Percentiles rank a stretch among this genome's conserved stretches.
Evolutionary conservation across 164 flowering plant species (phyloP).

Genomic region (Buxus sempervirens): DNA sequence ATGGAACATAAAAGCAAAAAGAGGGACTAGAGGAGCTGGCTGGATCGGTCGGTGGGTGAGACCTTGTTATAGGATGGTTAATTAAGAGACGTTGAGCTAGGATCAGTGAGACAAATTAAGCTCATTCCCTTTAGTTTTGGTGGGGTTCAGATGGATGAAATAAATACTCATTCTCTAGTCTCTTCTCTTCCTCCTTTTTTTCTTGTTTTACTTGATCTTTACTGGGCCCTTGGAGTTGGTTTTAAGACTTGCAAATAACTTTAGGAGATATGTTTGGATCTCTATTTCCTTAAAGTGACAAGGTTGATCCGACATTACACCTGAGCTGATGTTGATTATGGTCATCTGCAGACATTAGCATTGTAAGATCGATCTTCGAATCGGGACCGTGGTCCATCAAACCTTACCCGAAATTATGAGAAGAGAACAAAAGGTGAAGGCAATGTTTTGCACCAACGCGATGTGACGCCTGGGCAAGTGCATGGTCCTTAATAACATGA

Average conservation of each 20-base stretch:
- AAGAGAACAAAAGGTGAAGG: slow-evolving; percentile 1
- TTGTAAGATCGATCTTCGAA: slow-evolving; percentile 3
- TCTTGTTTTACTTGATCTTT: neutral
- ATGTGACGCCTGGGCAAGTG: slow-evolving; percentile 6
- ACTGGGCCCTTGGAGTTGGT: slow-evolving; percentile 4
- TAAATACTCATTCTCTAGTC: neutral
- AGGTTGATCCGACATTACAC: neutral
- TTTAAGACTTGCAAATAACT: slow-evolving; percentile 10
- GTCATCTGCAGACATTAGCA: slow-evolving; percentile 2
- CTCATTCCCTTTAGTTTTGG: neutral
- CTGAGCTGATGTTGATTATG: neutral
- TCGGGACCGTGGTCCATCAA: slow-evolving; percentile 4
- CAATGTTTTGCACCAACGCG: slow-evolving; percentile 3
- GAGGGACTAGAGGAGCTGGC: too few species aligned
- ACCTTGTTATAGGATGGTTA: neutral
- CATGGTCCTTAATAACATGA: too few species aligned
- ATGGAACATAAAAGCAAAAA: slow-evolving; percentile 1
- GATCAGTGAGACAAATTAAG: too few species aligned
- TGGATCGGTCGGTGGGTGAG: too few species aligned
- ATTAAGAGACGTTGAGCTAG: neutral
- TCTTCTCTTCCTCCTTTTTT: neutral
- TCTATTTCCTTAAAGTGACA: slow-evolving; percentile 3
- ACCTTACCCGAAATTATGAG: neutral
- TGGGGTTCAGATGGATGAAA: neutral
- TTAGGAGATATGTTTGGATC: slow-evolving; percentile 9